These are phyloP conservation scores for Ammopiptanthus mongolicus DNA, from an alignment of 306 rosid genomes.

Conservation along the genomic window DNA sequence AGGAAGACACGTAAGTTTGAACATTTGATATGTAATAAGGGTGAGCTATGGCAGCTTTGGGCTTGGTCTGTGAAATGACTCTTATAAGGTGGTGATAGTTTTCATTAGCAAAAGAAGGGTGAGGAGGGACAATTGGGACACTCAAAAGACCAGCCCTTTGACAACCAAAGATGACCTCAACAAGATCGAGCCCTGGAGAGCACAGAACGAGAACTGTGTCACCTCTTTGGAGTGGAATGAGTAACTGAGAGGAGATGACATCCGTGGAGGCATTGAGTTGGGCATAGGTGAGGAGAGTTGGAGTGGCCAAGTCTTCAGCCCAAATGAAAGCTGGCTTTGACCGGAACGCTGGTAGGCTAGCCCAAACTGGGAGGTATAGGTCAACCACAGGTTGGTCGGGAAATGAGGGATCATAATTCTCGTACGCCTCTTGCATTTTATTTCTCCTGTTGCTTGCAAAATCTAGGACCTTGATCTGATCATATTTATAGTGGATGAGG, in stretches of 20 bases:
- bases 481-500: constrained; percentile 44
- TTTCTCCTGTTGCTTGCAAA: neutral
- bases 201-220: constrained; percentile 56
- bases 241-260: constrained; percentile 37
- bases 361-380: constrained; percentile 70
- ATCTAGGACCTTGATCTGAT: neutral
- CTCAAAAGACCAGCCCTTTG: constrained; percentile 72
- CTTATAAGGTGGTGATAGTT: constrained; percentile 50
- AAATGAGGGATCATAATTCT: constrained; percentile 71
- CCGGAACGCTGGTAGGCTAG: constrained; percentile 51
- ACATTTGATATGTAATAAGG: constrained; percentile 36
- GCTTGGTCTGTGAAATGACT: constrained; percentile 67
- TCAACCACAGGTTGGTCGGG: constrained; percentile 88
- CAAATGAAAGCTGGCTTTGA: constrained; percentile 77
- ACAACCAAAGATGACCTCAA: constrained; percentile 57
- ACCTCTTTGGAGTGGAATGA: constrained; percentile 34
- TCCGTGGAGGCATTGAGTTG: constrained; percentile 52
- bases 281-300: constrained; percentile 38
- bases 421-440: constrained; percentile 40
- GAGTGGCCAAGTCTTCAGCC: constrained; percentile 31
- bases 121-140: constrained; percentile 63
- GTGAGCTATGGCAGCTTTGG: constrained; percentile 75
- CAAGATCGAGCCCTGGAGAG: constrained; percentile 64
- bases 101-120: constrained; percentile 40
- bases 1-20: constrained; percentile 29